Evolutionary conservation across 805 yeast genomes (phyloP).

Genomic region (Ogataea ganodermae): DNA sequence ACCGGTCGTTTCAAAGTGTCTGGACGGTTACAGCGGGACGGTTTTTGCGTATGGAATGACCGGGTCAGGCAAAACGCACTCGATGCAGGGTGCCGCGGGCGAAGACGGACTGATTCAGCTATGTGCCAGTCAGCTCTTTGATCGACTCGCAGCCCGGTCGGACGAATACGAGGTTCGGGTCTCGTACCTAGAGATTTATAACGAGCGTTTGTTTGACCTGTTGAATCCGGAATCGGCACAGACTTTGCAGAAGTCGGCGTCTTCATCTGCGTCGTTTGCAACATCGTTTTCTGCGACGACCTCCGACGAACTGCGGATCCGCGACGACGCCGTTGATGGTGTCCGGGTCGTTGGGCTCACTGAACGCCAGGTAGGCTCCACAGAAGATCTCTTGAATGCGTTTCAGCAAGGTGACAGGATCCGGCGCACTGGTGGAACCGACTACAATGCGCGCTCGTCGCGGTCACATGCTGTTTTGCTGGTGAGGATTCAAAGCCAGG

Average conservation of each 20-base stretch:
- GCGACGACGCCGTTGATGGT: slow-evolving; percentile 76
- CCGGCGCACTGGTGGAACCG: slow-evolving; percentile 85
- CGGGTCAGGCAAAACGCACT: slow-evolving; percentile 86
- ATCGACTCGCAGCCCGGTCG: slow-evolving; percentile 39
- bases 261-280: slow-evolving; percentile 14
- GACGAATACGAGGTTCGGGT: slow-evolving; percentile 50
- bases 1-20: slow-evolving; percentile 54
- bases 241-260: slow-evolving; percentile 14
- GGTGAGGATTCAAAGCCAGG: slow-evolving; percentile 54
- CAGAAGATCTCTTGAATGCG: slow-evolving; percentile 59
- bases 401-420: slow-evolving; percentile 71
- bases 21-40: slow-evolving; percentile 82
- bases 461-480: slow-evolving; percentile 90
- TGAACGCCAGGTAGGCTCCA: slow-evolving; percentile 56
- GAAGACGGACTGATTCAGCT: slow-evolving; percentile 75
- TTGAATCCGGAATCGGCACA: slow-evolving; percentile 44
- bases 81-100: slow-evolving; percentile 71
- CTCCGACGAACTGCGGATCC: slow-evolving; percentile 61
- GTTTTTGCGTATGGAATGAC: slow-evolving; percentile 95
- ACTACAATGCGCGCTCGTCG: slow-evolving; percentile 82
- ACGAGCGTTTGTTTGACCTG: slow-evolving; percentile 82
- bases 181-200: slow-evolving; percentile 84
- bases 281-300: slow-evolving; percentile 1
- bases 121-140: slow-evolving; percentile 63
- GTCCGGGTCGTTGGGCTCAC: slow-evolving; percentile 74